Evolutionary conservation across 495 filamentous ascomycete species (phyloP), one percentile per base, ranked within the genome.

Genomic region (Trichoderma parareesei): DNA sequence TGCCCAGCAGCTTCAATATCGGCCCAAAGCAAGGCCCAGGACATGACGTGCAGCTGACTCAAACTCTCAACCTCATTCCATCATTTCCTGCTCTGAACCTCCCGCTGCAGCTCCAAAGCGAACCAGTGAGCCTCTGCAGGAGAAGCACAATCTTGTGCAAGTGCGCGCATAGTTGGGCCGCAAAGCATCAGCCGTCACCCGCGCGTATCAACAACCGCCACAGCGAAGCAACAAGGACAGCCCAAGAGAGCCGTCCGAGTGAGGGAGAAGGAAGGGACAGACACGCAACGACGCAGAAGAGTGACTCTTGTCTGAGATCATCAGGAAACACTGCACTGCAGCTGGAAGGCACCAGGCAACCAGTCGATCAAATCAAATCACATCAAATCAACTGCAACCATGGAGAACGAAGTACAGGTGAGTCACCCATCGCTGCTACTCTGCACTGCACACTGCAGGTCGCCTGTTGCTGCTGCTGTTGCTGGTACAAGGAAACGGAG

Each of bases 11-110:
- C 44, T 16, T 14, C 53, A 57, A 57, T 57, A 57, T 57, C 53
- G 53, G 53, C 27, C 53, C 53, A 57, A 57, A 11, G 27, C 0
- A 14, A 20, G 33, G 46, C 46, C 18, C 46, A 49, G 6, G 44
- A 14, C 44, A 48, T 57, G 53, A 57, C 53, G 53, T 57, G 53
- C 53, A 13, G 53, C 27, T 57, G 53, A 57, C 53, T 57, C 53
- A 57, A 57, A 57, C 53, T 13, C 27, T 57, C 53, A 27, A 57
- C 53, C 53, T 57, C 27, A 27, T 57, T n/a, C 11, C 35, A 27
- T 14, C 53, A 57, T 20, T 10, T 3, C 20, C 33, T 57, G 27
- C 53, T 57, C 9, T n/a, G 11, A 2, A 16, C 6, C 35, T 57
- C 9, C 2, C 53, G 10, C 53, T 57, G 53, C 53, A 57, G 53